These are phyloP conservation scores for Gracilaria domingensis DNA, from an alignment of 23 red algal species.

Conservation along the genomic window DNA sequence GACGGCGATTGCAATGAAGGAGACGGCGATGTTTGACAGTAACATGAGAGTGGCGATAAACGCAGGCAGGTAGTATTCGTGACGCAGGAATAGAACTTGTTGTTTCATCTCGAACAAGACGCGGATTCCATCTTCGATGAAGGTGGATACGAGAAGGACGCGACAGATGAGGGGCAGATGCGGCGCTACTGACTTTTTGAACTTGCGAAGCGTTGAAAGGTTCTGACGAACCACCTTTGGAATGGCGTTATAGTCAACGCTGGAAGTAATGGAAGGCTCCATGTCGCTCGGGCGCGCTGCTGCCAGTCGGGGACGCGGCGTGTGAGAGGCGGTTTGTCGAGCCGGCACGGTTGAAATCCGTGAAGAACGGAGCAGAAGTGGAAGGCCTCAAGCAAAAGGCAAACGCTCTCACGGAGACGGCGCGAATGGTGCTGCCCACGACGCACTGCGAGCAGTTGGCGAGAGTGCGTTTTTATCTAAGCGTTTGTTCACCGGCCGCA, in stretches of 20 bases:
- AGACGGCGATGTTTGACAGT: conserved; percentile 68
- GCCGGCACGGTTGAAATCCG: too few species aligned
- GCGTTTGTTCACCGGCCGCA: not conserved
- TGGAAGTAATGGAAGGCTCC: conserved; percentile 17
- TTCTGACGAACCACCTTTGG: conserved; percentile 25
- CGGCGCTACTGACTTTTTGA: conserved; percentile 65
- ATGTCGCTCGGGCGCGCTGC: not conserved
- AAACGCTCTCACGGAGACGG: too few species aligned
- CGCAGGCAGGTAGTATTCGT: conserved; percentile 79
- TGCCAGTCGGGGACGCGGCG: too few species aligned
- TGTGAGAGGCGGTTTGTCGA: too few species aligned
- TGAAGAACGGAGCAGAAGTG: too few species aligned
- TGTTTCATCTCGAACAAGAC: conserved; percentile 85
- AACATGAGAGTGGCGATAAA: conserved; percentile 81
- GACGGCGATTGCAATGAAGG: conserved; percentile 72
- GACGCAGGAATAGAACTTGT: conserved; percentile 82
- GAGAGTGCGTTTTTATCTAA: too few species aligned
- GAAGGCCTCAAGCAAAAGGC: too few species aligned
- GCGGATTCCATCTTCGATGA: conserved; percentile 94
- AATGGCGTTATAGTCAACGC: conserved; percentile 8
- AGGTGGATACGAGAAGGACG: conserved; percentile 93
- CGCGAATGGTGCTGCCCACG: too few species aligned
- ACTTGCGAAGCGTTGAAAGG: conserved; percentile 27
- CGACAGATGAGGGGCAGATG: conserved; percentile 78
- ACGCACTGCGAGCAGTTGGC: too few species aligned